Evolutionary conservation across 306 rosid species (phyloP).

Genomic region (Phaseolus lunatus): DNA sequence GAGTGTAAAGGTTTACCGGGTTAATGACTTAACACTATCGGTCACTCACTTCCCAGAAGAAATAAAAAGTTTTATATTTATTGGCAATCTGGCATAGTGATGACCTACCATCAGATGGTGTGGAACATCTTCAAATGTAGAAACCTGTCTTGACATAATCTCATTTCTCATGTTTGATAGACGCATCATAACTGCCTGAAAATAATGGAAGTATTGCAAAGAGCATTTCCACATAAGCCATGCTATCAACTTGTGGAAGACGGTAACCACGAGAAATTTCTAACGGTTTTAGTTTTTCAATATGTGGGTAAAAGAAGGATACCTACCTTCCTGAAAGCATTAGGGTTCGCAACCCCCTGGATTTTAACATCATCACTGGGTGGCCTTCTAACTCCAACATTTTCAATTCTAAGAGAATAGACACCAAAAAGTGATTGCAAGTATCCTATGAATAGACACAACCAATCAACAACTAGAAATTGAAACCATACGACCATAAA

Average conservation of each 20-base stretch:
- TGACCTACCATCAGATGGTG: constrained; percentile 60
- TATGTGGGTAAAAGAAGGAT: not conserved
- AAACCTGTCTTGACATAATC: constrained; percentile 61
- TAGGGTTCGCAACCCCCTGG: constrained; percentile 84
- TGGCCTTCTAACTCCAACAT: constrained; percentile 85
- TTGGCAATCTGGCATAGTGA: not conserved
- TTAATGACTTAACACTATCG: constrained; percentile 11
- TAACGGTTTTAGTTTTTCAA: not conserved
- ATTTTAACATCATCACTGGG: constrained; percentile 92
- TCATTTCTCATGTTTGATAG: constrained; percentile 74
- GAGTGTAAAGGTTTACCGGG: constrained; percentile 7
- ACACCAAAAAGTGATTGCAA: constrained; percentile 87
- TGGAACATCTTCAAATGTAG: constrained; percentile 63
- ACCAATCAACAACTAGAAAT: constrained; percentile 19
- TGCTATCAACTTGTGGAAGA: constrained; percentile 9
- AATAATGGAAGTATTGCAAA: constrained; percentile 41
- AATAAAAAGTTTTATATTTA: not conserved
- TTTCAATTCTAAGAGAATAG: constrained; percentile 85
- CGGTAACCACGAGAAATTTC: not conserved
- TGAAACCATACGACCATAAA: constrained; percentile 25
- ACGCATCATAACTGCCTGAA: constrained; percentile 87
- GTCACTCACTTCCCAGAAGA: not conserved
- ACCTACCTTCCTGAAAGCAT: constrained; percentile 94
- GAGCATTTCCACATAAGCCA: constrained; percentile 13
- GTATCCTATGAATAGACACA: constrained; percentile 62